Evolutionary conservation across 2,329 filamentous ascomycete genomes (phyloP), one percentile per base, ranked within the genome.

Genomic region (Fusarium udum): DNA sequence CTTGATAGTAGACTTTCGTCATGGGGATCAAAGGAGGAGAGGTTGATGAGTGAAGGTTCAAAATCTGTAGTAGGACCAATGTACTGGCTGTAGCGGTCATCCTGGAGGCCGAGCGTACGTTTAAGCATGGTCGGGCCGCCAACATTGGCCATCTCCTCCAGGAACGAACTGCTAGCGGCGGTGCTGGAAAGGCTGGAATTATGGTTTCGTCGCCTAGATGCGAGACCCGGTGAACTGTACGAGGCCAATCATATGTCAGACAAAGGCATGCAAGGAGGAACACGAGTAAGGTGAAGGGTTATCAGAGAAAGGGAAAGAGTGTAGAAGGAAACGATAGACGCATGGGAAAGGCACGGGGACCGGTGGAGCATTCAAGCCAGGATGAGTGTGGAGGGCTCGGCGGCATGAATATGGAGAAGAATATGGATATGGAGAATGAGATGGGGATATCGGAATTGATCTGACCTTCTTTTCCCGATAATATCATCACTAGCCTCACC

Each of bases 11-110:
- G 88, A 78, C 92, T 95, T 83, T 95, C 93, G 84, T 95, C 93
- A 79, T 93, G 92, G 36, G 91, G 91, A 82, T 95, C 92, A 81
- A 95, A 95, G 11, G 91, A 87, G 28, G 93, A 95, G 28, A 95
- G 87, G 76, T 93, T 93, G 82, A 95, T 93, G 61, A 96, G 86
- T n/a, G 92, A 92, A 22, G 93, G 92, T 80, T 96, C 93, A 79
- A 95, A 94, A 77, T 95, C 92, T 57, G 93, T 95, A 57, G 93
- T 95, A 65, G 92, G 90, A 32, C 93, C 93, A 76, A 96, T 93
- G 79, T 95, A 94, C 82, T 94, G 92, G 83, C 92, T 94, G 81
- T 92, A 94, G 69, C 92, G 90, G 81, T 94, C 92, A 78, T 89
- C 86, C 80, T 95, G 93, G 74, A 96, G 87, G 67, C 93, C 93